A percentile compares a stretch with the other conserved stretches of the same genome.
Evolutionary conservation across 2,329 filamentous ascomycete species (phyloP).

Genomic region (Xylaria hypoxylon): DNA sequence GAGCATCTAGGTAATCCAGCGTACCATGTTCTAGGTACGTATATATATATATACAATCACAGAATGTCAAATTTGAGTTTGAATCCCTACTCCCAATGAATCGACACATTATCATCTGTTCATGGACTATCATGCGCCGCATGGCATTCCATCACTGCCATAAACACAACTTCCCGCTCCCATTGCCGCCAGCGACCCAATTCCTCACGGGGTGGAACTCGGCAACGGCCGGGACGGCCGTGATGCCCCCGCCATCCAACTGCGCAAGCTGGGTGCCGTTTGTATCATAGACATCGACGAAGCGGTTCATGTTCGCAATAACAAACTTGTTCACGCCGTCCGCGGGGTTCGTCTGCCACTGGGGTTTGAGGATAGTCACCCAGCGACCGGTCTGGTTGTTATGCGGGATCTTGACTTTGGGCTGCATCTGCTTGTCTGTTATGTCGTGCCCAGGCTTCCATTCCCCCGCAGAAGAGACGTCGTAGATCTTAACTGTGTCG

Average conservation of each 20-base stretch:
- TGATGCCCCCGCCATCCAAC: conserved; percentile 88
- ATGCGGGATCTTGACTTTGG: conserved; percentile 76
- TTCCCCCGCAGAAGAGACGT: conserved; percentile 71
- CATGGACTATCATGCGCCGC: background rate
- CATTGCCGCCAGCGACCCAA: conserved; percentile 93
- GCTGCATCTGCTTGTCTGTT: conserved; percentile 72
- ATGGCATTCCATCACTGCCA: conserved; percentile 72
- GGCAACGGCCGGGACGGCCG: conserved; percentile 91
- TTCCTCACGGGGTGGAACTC: conserved; percentile 88
- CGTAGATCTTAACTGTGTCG: conserved; percentile 92
- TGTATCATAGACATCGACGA: conserved; percentile 88
- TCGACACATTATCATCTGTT: background rate
- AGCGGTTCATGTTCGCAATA: conserved; percentile 97
- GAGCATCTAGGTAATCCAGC: background rate
- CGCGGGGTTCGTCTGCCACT: conserved; percentile 86
- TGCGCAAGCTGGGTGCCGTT: conserved; percentile 90
- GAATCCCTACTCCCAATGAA: background rate
- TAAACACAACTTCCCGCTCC: conserved; percentile 90
- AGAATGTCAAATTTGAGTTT: background rate
- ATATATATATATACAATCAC: conserved; percentile 3
- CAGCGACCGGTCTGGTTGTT: conserved; percentile 97
- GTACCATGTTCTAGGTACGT: background rate
- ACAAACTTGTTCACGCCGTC: conserved; percentile 88
- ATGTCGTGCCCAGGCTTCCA: conserved; percentile 72
- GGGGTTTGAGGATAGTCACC: conserved; percentile 85